phyloP scores from a whole-genome alignment of 108 stramenopile genomes.

The Hondaea fermentalgiana region DNA sequence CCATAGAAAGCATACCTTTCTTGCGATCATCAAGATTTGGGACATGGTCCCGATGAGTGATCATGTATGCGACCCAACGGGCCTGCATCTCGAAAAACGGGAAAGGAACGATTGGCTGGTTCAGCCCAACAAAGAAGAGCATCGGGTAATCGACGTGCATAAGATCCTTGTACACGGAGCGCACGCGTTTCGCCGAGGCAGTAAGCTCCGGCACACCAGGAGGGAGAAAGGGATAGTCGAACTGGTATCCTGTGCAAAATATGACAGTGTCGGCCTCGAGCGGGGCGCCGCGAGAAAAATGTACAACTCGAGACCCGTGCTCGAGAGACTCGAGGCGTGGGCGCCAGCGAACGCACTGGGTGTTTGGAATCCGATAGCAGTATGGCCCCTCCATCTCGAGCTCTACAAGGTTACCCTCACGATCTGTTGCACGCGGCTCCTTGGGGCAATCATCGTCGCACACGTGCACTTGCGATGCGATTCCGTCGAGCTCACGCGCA shows the following conservation, averaged over 20 bases:
- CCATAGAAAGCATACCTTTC: not conserved
- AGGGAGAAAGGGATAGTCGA: not conserved
- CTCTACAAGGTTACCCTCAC: not conserved
- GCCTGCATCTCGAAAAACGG: constrained; percentile 12
- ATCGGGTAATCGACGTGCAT: not conserved
- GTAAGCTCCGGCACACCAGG: not conserved
- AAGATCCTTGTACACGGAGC: not conserved
- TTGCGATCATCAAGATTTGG: not conserved
- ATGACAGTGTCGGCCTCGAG: not conserved
- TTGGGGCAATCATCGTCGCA: not conserved
- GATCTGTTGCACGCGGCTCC: not conserved
- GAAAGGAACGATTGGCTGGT: constrained; percentile 4
- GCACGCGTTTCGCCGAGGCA: not conserved
- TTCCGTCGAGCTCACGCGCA: not conserved
- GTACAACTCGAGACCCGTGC: not conserved
- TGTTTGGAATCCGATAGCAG: not conserved
- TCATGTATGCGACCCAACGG: not conserved
- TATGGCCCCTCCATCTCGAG: not conserved
- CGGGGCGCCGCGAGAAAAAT: not conserved
- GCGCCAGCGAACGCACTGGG: not conserved
- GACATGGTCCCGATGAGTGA: not conserved
- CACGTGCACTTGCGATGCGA: not conserved
- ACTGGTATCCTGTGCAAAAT: not conserved
- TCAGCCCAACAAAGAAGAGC: not conserved
- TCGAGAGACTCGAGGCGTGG: not conserved